These are phyloP conservation scores for Trichoderma afroharzianum DNA, from an alignment of 2,329 filamentous ascomycete genomes.

Conservation along the genomic window DNA sequence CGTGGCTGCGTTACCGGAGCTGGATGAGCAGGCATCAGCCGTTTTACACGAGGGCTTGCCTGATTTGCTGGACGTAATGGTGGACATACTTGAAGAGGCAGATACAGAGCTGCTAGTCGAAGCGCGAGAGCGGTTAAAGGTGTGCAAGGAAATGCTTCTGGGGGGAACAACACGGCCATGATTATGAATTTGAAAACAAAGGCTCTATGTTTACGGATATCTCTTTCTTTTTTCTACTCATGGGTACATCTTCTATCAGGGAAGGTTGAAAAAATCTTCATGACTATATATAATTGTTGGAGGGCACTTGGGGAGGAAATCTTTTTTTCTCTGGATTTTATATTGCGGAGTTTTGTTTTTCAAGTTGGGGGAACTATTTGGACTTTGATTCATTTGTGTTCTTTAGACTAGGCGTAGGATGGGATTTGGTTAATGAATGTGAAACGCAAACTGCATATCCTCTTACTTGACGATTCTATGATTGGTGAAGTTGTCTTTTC, in stretches of 20 bases:
- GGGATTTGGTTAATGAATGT: neutral
- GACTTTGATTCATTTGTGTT: neutral
- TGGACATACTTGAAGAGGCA: conserved; percentile 41
- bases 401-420: neutral
- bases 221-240: neutral
- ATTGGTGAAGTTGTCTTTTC: neutral
- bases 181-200: neutral
- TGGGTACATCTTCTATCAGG: neutral
- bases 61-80: conserved; percentile 44
- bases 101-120: conserved; percentile 71
- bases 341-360: neutral
- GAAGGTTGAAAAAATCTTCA: neutral
- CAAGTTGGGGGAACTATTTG: neutral
- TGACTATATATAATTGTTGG: neutral
- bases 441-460: neutral
- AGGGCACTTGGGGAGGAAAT: neutral
- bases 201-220: neutral
- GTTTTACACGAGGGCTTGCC: conserved; percentile 58
- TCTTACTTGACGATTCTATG: neutral
- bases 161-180: conserved; percentile 14
- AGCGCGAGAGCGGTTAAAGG: conserved; percentile 65
- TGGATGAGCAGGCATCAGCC: conserved; percentile 64
- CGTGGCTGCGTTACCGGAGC: conserved; percentile 65
- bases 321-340: neutral
- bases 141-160: conserved; percentile 46